phyloP scores from a whole-genome alignment of 139 green algal genomes.

The Marvania coccoides region DNA sequence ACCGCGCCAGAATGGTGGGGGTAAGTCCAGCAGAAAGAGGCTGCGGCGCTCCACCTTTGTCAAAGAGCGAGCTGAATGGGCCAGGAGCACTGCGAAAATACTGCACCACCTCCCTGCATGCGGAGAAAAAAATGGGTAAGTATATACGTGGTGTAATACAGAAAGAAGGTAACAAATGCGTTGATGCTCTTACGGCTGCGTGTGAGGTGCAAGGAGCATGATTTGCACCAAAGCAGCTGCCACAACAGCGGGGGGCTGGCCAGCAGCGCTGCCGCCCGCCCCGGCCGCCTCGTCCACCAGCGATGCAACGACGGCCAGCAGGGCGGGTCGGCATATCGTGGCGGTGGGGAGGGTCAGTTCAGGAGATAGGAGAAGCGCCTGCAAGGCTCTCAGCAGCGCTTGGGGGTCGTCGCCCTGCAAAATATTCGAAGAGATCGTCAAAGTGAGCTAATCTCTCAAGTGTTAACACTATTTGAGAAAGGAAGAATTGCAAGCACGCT shows the following conservation, averaged over 20 bases:
- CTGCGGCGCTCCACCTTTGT: too few species aligned
- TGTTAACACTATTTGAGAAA: not conserved
- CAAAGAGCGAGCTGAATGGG: slow-evolving; percentile 20
- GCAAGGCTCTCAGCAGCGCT: not conserved
- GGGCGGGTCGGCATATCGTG: slow-evolving; percentile 12
- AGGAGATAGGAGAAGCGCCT: slow-evolving; percentile 2
- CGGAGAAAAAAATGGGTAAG: not conserved
- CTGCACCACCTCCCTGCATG: slow-evolving; percentile 28
- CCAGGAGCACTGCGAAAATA: slow-evolving; percentile 22
- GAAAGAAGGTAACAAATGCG: not conserved
- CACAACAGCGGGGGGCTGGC: not conserved
- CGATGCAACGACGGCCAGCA: slow-evolving; percentile 1
- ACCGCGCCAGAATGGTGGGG: slow-evolving; percentile 20
- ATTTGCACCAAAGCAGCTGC: slow-evolving; percentile 26
- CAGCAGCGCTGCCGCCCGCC: too few species aligned
- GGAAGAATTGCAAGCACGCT: not conserved
- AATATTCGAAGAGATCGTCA: not conserved
- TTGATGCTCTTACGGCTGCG: slow-evolving; percentile 19
- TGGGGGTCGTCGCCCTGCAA: not conserved
- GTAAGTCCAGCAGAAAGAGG: not conserved
- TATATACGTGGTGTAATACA: not conserved
- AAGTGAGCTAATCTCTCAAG: not conserved
- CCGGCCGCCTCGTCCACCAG: not conserved
- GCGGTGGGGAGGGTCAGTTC: slow-evolving; percentile 5
- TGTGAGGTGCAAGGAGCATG: slow-evolving; percentile 41